phyloP scores from a whole-genome alignment of 805 yeast genomes.

The Saccharomycopsis olivae region DNA sequence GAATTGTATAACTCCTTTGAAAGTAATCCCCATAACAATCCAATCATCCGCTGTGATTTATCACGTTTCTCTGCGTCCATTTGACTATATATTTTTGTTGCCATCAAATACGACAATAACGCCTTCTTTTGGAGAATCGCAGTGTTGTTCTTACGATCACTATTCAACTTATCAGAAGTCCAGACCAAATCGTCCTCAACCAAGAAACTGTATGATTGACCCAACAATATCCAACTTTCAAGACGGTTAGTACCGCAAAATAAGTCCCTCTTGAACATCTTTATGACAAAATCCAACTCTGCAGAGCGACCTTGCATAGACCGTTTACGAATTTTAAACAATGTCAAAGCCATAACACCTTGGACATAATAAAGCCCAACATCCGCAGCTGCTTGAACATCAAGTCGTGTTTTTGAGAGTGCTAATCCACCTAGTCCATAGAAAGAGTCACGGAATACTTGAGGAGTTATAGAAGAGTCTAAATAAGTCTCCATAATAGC shows the following conservation, averaged over 20 bases:
- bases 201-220: constrained; percentile 63
- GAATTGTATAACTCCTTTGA: constrained; percentile 48
- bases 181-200: constrained; percentile 90
- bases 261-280: constrained; percentile 56
- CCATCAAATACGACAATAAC: constrained; percentile 65
- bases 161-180: constrained; percentile 75
- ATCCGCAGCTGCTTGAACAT: constrained; percentile 29
- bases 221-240: constrained; percentile 82
- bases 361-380: constrained; percentile 60
- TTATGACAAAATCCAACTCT: constrained; percentile 67
- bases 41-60: constrained; percentile 27
- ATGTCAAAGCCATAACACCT: constrained; percentile 57
- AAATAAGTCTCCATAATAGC: constrained; percentile 37
- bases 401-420: constrained; percentile 24
- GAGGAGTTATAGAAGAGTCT: constrained; percentile 33
- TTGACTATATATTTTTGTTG: constrained; percentile 35
- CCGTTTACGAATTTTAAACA: constrained; percentile 61
- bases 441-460: constrained; percentile 38
- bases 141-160: constrained; percentile 50
- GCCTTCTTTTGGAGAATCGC: constrained; percentile 61
- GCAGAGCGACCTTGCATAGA: constrained; percentile 63
- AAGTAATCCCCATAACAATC: constrained; percentile 40
- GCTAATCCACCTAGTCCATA: constrained; percentile 34
- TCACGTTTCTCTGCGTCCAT: constrained; percentile 19
- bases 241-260: constrained; percentile 53